Conservation (phyloP, 371 early-diverging fungal species). For the Massospora cicadina region DNA sequence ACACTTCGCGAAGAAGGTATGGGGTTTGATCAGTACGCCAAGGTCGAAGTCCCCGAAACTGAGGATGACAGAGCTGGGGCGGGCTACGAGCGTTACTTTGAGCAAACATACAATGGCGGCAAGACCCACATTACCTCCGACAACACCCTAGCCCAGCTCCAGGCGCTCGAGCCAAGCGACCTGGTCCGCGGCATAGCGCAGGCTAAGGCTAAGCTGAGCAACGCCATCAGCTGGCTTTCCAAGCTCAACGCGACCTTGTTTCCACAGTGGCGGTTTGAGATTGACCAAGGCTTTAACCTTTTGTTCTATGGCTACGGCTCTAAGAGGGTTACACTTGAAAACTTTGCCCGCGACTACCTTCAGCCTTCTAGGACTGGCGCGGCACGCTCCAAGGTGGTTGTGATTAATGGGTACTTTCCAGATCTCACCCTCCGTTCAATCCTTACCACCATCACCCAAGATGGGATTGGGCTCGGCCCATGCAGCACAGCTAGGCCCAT, state of each 20-base stretch:
- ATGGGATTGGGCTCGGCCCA: background rate
- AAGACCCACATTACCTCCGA: slow-evolving; percentile 6
- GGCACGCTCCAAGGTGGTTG: background rate
- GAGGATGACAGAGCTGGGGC: background rate
- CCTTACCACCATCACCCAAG: background rate
- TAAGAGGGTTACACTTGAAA: background rate
- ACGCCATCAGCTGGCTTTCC: background rate
- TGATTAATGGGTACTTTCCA: slow-evolving; percentile 6
- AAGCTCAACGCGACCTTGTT: slow-evolving; percentile 2
- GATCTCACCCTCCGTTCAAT: background rate
- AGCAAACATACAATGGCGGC: background rate
- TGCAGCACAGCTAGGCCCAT: background rate
- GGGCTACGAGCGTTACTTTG: background rate
- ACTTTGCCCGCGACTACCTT: background rate
- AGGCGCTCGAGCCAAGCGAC: background rate
- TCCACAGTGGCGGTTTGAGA: slow-evolving; percentile 9
- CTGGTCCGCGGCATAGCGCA: background rate
- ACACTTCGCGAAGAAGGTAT: background rate
- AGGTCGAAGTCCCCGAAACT: background rate
- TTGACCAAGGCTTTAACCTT: slow-evolving; percentile 10
- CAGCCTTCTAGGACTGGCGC: no score
- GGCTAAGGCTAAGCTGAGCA: background rate
- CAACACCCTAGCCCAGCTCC: slow-evolving; percentile 7
- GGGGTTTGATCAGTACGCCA: background rate
- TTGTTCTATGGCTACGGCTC: slow-evolving; percentile 12